A percentile compares a stretch with the other conserved stretches of the same genome.
These are phyloP conservation scores for Phalaenopsis equestris DNA, from an alignment of 106 monocot species.

Conservation along the genomic window DNA sequence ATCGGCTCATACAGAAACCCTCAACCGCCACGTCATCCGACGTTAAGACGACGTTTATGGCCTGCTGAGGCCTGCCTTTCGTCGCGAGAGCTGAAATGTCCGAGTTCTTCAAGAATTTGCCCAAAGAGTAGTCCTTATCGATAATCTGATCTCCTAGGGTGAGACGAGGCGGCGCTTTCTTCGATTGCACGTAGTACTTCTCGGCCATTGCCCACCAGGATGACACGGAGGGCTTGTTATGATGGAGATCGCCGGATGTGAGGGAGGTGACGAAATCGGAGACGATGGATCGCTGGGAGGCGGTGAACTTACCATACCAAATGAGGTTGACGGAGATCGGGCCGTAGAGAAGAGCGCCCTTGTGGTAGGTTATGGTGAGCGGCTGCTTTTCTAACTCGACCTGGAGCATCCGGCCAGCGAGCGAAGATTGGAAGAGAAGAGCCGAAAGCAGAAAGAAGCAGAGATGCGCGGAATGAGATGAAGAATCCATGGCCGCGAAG, in stretches of 20 bases:
- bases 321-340: constrained; percentile 45
- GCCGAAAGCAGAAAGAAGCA: constrained; percentile 7
- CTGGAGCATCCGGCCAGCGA: constrained; percentile 21
- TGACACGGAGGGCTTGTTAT: constrained; percentile 25
- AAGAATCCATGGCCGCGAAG: not conserved
- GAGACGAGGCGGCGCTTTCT: constrained; percentile 13
- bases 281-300: constrained; percentile 44
- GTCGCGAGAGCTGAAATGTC: constrained; percentile 32
- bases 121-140: constrained; percentile 30
- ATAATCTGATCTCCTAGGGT: constrained; percentile 37
- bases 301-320: constrained; percentile 61
- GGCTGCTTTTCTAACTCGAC: constrained; percentile 34
- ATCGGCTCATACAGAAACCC: constrained; percentile 54
- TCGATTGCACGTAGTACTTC: constrained; percentile 23
- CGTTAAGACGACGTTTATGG: constrained; percentile 40
- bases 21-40: constrained; percentile 40
- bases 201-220: constrained; percentile 60
- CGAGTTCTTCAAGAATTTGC: constrained; percentile 21
- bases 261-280: constrained; percentile 57
- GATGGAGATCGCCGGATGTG: not conserved
- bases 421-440: not conserved
- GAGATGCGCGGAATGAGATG: not conserved
- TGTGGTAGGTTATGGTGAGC: constrained; percentile 45
- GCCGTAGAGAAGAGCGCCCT: constrained; percentile 56
- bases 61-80: constrained; percentile 9